These are phyloP conservation scores for Heliosperma pusillum DNA, from an alignment of 148 eudicot species.

Conservation along the genomic window DNA sequence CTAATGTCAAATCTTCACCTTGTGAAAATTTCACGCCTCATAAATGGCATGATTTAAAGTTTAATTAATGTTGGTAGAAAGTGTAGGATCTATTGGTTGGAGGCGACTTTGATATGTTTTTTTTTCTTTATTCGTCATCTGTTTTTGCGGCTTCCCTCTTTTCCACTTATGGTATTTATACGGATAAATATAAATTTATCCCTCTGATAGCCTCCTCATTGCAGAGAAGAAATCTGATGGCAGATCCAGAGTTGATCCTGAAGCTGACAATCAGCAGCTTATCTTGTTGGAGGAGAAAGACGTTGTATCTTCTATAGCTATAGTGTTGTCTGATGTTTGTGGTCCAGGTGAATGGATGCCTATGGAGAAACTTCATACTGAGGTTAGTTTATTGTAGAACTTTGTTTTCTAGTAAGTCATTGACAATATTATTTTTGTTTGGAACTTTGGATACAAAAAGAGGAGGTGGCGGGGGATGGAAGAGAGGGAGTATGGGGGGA, in stretches of 20 bases:
- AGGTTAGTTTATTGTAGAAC: conserved; percentile 44
- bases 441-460: neutral
- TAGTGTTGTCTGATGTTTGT: conserved; percentile 72
- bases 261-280: conserved; percentile 71
- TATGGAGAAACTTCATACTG: conserved; percentile 82
- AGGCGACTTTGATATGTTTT: neutral
- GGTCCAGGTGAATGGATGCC: conserved; percentile 99
- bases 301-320: conserved; percentile 84
- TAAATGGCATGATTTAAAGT: too few species aligned
- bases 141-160: neutral
- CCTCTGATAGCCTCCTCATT: conserved; percentile 5
- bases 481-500: too few species aligned
- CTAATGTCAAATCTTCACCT: too few species aligned
- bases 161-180: neutral
- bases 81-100: neutral
- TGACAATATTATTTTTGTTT: too few species aligned
- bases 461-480: neutral
- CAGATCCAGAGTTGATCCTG: conserved; percentile 70
- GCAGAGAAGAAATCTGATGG: conserved; percentile 74
- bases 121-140: neutral
- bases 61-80: too few species aligned
- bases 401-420: neutral
- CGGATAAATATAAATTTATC: neutral
- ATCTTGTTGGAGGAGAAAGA: conserved; percentile 79
- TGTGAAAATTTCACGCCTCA: too few species aligned